phyloP scores from a whole-genome alignment of 2,329 filamentous ascomycete genomes.

The Cladosporium velox region DNA sequence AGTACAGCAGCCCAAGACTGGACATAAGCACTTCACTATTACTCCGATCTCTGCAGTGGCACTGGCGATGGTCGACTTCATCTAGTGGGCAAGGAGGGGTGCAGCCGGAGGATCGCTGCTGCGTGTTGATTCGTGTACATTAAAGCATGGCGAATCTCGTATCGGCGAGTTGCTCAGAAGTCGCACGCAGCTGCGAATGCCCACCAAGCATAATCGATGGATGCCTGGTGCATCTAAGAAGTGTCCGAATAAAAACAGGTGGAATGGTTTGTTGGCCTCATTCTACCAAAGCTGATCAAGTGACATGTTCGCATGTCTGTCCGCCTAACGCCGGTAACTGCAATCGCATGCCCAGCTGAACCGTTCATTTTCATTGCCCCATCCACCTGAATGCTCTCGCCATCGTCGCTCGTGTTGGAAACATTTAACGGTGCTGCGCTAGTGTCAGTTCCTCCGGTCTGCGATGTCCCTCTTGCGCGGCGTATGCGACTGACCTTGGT shows the following conservation, averaged over 20 bases:
- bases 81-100: neutral
- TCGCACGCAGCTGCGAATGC: neutral
- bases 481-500: slow-evolving; percentile 56
- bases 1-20: neutral
- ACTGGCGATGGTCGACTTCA: neutral
- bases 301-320: slow-evolving; percentile 20
- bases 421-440: slow-evolving; percentile 39
- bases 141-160: neutral
- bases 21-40: neutral
- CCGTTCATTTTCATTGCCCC: slow-evolving; percentile 17
- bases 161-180: neutral
- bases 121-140: neutral
- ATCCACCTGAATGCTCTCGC: slow-evolving; percentile 22
- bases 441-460: neutral
- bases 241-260: slow-evolving; percentile 12
- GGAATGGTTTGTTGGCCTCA: slow-evolving; percentile 22
- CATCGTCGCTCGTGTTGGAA: slow-evolving; percentile 19
- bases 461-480: neutral
- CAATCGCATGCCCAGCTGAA: slow-evolving; percentile 19
- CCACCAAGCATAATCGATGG: neutral
- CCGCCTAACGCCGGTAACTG: slow-evolving; percentile 22
- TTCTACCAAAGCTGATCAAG: slow-evolving; percentile 21
- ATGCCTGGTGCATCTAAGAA: neutral
- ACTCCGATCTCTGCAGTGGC: neutral
- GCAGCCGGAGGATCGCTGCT: neutral